Conservation (phyloP, 106 monocot species). For the Gastrodia elata region DNA sequence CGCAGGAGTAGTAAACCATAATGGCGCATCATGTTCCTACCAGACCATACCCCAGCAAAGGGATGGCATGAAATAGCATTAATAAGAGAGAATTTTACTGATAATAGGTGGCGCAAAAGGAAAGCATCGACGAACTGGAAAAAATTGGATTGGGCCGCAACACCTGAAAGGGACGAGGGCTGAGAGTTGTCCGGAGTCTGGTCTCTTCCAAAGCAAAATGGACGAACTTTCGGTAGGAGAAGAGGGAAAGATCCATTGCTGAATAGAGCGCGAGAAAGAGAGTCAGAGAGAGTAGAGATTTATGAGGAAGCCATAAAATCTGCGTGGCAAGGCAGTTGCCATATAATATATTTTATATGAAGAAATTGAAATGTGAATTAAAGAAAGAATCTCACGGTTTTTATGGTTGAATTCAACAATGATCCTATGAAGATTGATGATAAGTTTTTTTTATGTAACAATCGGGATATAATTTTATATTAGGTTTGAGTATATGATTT, state of each 20-base stretch:
- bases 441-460: no score
- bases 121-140: not conserved
- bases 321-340: no score
- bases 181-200: conserved; percentile 6
- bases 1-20: not conserved
- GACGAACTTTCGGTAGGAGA: conserved; percentile 12
- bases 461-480: no score
- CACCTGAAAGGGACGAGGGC: conserved; percentile 10
- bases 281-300: not conserved
- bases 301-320: not conserved
- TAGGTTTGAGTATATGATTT: no score
- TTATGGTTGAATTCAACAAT: no score
- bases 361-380: no score
- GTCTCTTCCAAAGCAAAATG: conserved; percentile 3
- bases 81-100: not conserved
- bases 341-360: no score
- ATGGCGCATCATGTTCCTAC: not conserved
- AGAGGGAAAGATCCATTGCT: conserved; percentile 7
- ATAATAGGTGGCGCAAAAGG: not conserved
- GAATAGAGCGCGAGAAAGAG: not conserved
- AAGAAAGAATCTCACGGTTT: no score
- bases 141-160: not conserved
- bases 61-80: not conserved
- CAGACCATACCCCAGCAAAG: not conserved
- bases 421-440: no score